A percentile compares a stretch with the other conserved stretches of the same genome.
These are phyloP conservation scores for Kokia cookei DNA, from an alignment of 441 rosid genomes.

Conservation along the genomic window DNA sequence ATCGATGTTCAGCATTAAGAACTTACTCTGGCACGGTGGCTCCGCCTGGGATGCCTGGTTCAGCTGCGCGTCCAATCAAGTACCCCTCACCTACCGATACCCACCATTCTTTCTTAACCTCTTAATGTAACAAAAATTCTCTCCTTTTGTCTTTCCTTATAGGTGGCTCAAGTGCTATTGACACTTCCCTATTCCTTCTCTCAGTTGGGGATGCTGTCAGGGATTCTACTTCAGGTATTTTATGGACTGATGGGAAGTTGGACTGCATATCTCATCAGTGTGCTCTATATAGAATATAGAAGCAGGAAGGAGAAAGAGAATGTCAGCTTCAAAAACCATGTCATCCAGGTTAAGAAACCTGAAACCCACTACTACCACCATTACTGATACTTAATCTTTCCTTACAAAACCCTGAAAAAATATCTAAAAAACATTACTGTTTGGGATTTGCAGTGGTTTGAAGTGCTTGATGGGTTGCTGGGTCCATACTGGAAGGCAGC, in stretches of 20 bases:
- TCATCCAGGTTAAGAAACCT: conserved; percentile 60
- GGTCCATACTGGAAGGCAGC: conserved; percentile 93
- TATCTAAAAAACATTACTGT: conserved; percentile 1
- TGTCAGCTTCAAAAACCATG: conserved; percentile 93
- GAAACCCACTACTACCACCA: neutral
- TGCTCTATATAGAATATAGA: conserved; percentile 86
- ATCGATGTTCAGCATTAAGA: conserved; percentile 50
- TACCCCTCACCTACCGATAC: conserved; percentile 9
- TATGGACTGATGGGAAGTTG: conserved; percentile 92
- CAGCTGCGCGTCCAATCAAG: conserved; percentile 97
- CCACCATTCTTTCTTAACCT: neutral
- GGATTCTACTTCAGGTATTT: conserved; percentile 75
- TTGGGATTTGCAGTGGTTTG: conserved; percentile 70
- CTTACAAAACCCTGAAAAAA: neutral
- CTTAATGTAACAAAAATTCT: neutral
- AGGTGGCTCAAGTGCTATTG: conserved; percentile 94
- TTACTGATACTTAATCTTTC: conserved; percentile 10
- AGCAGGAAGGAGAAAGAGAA: conserved; percentile 90
- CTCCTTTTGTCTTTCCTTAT: neutral
- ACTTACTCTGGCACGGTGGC: conserved; percentile 93
- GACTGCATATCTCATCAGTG: conserved; percentile 98
- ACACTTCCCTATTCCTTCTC: conserved; percentile 96
- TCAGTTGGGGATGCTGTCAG: conserved; percentile 92
- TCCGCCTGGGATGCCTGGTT: conserved; percentile 99
- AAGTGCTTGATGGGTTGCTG: conserved; percentile 89